A percentile compares a stretch with the other conserved stretches of the same genome.
Evolutionary conservation across 345 rosid genomes (phyloP).

Genomic region (Melastoma malabathricum): DNA sequence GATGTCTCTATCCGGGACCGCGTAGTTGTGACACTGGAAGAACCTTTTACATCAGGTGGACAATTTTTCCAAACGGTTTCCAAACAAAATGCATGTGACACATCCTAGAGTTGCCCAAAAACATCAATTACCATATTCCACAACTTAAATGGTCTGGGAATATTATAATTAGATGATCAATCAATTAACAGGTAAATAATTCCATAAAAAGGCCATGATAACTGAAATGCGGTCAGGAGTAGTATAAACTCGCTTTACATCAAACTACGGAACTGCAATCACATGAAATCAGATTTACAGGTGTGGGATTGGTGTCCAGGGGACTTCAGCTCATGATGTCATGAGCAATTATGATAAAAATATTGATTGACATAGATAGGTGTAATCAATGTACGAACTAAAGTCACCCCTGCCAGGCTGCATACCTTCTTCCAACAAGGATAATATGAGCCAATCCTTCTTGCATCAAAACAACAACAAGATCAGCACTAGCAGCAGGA

Average conservation of each 20-base stretch:
- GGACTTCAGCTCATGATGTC: no score
- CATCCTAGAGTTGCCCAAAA: no score
- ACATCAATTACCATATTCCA: no score
- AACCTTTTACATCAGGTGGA: neutral
- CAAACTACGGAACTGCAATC: no score
- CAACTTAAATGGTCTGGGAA: no score
- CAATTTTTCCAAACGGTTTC: neutral
- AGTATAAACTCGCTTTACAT: no score
- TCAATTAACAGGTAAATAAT: no score
- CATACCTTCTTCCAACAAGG: constrained; percentile 88
- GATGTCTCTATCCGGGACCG: constrained; percentile 79
- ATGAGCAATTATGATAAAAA: neutral
- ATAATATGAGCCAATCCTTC: constrained; percentile 80
- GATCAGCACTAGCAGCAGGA: constrained; percentile 90
- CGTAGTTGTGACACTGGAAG: constrained; percentile 63
- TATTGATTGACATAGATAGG: neutral
- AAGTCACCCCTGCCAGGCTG: neutral
- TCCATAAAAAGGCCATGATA: no score
- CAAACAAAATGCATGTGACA: neutral
- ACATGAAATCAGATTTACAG: no score
- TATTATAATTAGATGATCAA: no score
- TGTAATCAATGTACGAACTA: neutral
- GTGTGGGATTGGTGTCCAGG: no score
- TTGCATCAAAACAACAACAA: constrained; percentile 88
- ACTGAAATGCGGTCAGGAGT: no score